Conservation (phyloP, 371 early-diverging fungal genomes). For the Mortierella sp. region DNA sequence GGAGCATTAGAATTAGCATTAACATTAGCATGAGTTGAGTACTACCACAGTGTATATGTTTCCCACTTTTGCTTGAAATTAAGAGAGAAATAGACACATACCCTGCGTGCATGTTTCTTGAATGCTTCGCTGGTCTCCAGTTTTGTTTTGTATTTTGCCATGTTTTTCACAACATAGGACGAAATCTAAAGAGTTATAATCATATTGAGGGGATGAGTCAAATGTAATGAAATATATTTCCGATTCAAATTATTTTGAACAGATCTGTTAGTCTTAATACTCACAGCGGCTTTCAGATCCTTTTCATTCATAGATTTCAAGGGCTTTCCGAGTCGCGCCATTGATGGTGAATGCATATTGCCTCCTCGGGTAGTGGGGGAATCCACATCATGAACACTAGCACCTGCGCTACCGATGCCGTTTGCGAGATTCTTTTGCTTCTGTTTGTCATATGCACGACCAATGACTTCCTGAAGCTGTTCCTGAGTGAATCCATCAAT, state of each 20-base stretch:
- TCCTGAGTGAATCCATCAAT: constrained; percentile 63
- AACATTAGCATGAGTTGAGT: neutral
- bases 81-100: constrained; percentile 22
- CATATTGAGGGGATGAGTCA: neutral
- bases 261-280: neutral
- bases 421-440: constrained; percentile 49
- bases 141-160: constrained; percentile 72
- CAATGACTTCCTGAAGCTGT: constrained; percentile 65
- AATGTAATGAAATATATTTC: neutral
- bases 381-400: constrained; percentile 60
- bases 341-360: constrained; percentile 27
- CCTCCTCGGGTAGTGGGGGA: constrained; percentile 48
- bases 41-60: neutral
- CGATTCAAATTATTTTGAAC: too few species aligned
- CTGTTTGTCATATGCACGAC: constrained; percentile 61
- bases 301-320: constrained; percentile 61
- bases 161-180: constrained; percentile 68
- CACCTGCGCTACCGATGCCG: constrained; percentile 31
- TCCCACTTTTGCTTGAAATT: neutral
- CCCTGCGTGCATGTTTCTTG: constrained; percentile 79
- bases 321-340: constrained; percentile 18
- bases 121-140: constrained; percentile 69
- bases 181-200: constrained; percentile 60
- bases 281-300: constrained; percentile 63
- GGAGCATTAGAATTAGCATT: neutral